Evolutionary conservation across 306 rosid species (phyloP), one percentile per base, ranked within the genome.

Genomic region (Gastrolobium bilobum): DNA sequence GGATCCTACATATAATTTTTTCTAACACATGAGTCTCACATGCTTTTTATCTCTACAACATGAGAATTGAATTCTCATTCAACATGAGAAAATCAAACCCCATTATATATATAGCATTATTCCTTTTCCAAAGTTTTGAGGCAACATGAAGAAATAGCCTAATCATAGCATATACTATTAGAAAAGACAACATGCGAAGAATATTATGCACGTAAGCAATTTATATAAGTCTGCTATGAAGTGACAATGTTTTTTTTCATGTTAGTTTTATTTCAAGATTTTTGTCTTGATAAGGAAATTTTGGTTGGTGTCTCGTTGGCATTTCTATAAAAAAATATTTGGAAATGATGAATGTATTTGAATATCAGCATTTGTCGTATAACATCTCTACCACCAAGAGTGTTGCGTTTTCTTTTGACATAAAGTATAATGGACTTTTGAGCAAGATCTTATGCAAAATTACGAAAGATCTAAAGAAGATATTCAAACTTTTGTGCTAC

Each of bases 231-330:
- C 67, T 47, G 62, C 30, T 53, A 4, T 5, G 30, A 66, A 74
- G 39, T 66, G 51, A 59, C 56, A 34, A 35, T 11, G 38, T 30
- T 47, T 81, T 48, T 46, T 42, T 67, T 75, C 48, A 50, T 10
- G 31, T 15, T 50, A 60, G 38, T 81, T 38, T 50, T 48, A 15
- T 10, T 39, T 6, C 31, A 47, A 14, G 68, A 44, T 68, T 5
- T 81, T 57, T 68, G 58, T 75, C 65, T 44, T 73, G 46, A 46
- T 48, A 31, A 31, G 71, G 52, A 81, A 48, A 75, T 66, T 37
- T 65, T 39, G 15, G 67, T 81, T 43, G 77, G 58, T 67, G 64
- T 43, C 77, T 6, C 68, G 38, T 75, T 75, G 72, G 66, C 76
- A 35, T 35, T 73, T 11, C 11, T 20, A 57, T 9, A 53, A 57